Evolutionary conservation across 306 rosid genomes (phyloP), one percentile per base, ranked within the genome.

Genomic region (Senna tora): DNA sequence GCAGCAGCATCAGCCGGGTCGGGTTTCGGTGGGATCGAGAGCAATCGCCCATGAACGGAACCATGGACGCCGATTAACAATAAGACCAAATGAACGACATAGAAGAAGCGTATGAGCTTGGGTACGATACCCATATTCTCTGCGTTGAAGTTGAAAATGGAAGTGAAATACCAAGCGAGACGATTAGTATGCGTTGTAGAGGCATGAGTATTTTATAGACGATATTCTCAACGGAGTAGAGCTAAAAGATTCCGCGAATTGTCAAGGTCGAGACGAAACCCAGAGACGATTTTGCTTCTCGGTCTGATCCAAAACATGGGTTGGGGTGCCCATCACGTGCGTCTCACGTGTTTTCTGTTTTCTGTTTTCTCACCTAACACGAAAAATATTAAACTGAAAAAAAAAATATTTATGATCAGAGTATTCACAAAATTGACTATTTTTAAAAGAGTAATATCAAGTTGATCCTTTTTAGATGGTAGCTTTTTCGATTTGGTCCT

Each of bases 1-100:
- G 91, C 92, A 7, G 89, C 86, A 57, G 91, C 87, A 50, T 85
- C 61, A 12, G 79, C 38, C 4, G 90, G 96, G 89, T 85, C 81
- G 45, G 96, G 96, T 84, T 90, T 93, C 5, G 78, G 38, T 17
- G 57, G 1, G 30, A 36, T 42, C 0, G 76, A 75, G 7, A 87
- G 75, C 7, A 73, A n/a, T 49, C 96, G 81, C 0, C 84, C 89
- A 6, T 73, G 36, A 1, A 72, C 87, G 2, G 54, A 56, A 57
- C 7, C 69, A 0, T 50, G 73, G 20, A 73, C 61, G 61, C 78
- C 77, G 67, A 70, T 36, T 4, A 79, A 28, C 19, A 74, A 58
- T 45, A 56, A 70, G 33, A 62, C 43, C 66, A 81, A 56, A 53
- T 33, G 64, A 9, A 72, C 20, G 53, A 54, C 58, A 30, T 0